These are phyloP conservation scores for Lachancea sp. DNA, from an alignment of 805 yeast species.

Conservation along the genomic window DNA sequence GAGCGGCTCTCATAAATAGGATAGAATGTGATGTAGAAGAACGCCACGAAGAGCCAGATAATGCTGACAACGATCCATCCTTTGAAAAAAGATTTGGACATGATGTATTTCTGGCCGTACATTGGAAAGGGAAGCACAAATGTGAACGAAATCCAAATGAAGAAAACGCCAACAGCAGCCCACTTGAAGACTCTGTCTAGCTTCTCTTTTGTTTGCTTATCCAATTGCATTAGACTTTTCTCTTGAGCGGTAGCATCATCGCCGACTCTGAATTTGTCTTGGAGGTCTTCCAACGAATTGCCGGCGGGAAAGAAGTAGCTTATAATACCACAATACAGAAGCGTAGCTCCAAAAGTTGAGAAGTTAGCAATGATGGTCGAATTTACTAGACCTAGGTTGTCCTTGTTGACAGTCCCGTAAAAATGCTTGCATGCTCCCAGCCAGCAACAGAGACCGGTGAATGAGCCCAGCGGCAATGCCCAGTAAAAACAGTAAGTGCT, in stretches of 20 bases:
- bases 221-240: constrained; percentile 23
- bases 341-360: constrained; percentile 33
- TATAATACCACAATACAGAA: constrained; percentile 24
- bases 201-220: constrained; percentile 15
- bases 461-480: constrained; percentile 42
- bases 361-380: constrained; percentile 40
- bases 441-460: constrained; percentile 47
- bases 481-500: constrained; percentile 8
- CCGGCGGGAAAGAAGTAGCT: constrained; percentile 24
- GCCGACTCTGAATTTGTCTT: constrained; percentile 24
- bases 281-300: constrained; percentile 21
- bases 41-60: constrained; percentile 32
- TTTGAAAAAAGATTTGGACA: constrained; percentile 30
- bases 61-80: constrained; percentile 33
- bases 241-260: constrained; percentile 34
- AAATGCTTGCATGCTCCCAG: constrained; percentile 38
- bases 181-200: constrained; percentile 23
- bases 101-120: constrained; percentile 31
- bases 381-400: constrained; percentile 39
- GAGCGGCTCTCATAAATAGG: constrained; percentile 33
- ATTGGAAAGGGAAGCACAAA: constrained; percentile 31
- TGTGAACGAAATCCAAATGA: constrained; percentile 24
- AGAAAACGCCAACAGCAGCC: constrained; percentile 15
- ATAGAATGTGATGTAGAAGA: constrained; percentile 28
- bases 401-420: constrained; percentile 39